Evolutionary conservation across 129 eudicot genomes (phyloP).

Genomic region (Chrysanthemum makinoi): DNA sequence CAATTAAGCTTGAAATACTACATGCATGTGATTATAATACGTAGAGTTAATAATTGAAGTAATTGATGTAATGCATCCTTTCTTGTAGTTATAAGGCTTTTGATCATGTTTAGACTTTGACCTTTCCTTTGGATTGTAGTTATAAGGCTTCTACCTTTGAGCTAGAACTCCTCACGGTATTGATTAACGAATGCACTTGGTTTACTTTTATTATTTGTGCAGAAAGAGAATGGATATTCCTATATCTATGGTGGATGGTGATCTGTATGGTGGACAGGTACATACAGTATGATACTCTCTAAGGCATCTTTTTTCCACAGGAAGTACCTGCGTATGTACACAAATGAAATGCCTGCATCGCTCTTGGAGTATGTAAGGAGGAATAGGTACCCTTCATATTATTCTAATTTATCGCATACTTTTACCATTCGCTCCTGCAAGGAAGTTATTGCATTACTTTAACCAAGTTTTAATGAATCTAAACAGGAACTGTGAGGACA

Average conservation of each 20-base stretch:
- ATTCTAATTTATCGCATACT: not conserved
- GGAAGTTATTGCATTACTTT: conserved; percentile 2
- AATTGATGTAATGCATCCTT: no score
- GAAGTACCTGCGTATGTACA: conserved; percentile 72
- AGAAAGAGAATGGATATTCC: conserved; percentile 43
- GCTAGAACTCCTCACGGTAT: not conserved
- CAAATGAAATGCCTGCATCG: conserved; percentile 71
- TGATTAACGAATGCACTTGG: not conserved
- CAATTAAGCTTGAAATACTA: no score
- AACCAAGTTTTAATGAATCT: conserved; percentile 4
- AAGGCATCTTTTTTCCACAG: conserved; percentile 84
- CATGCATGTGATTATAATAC: no score
- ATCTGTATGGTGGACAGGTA: conserved; percentile 93
- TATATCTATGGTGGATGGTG: conserved; percentile 81
- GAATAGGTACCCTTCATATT: conserved; percentile 50
- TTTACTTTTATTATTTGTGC: conserved; percentile 21
- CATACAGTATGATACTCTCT: conserved; percentile 83
- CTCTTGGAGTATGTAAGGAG: conserved; percentile 63
- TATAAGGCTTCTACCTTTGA: not conserved
- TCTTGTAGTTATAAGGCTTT: no score
- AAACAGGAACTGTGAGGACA: conserved; percentile 81
- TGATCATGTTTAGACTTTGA: no score
- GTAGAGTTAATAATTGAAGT: no score
- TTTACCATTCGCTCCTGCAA: not conserved
- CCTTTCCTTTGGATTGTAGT: no score